Percentiles rank a stretch among this genome's conserved stretches.
phyloP scores from a whole-genome alignment of 441 rosid genomes.

The Gossypium davidsonii region DNA sequence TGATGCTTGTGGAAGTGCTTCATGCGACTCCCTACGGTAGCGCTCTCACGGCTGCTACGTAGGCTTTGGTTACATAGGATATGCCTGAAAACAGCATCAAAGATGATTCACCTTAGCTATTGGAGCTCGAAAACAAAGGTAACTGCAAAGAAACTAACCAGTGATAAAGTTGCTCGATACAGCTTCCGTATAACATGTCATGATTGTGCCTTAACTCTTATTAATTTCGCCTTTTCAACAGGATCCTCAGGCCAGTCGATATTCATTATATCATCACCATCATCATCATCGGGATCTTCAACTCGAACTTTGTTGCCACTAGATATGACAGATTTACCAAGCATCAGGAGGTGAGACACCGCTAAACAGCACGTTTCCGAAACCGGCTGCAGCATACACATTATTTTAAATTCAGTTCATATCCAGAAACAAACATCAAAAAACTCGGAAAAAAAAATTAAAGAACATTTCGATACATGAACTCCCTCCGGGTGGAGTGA shows the following conservation, averaged over 20 bases:
- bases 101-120: neutral
- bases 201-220: constrained; percentile 56
- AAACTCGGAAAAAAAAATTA: constrained; percentile 10
- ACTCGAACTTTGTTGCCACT: constrained; percentile 51
- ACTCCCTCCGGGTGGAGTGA: constrained; percentile 89
- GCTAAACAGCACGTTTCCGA: constrained; percentile 90
- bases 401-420: neutral
- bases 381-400: constrained; percentile 60
- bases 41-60: constrained; percentile 59
- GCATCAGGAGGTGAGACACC: constrained; percentile 65
- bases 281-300: constrained; percentile 44
- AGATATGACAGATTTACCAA: constrained; percentile 66
- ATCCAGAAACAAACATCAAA: neutral
- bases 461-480: constrained; percentile 53
- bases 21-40: constrained; percentile 43
- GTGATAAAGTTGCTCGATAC: constrained; percentile 78
- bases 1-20: constrained; percentile 41
- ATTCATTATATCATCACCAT: constrained; percentile 27
- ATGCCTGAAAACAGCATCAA: constrained; percentile 47
- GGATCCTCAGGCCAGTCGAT: constrained; percentile 92
- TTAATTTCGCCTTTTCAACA: constrained; percentile 69
- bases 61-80: constrained; percentile 80
- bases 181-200: constrained; percentile 63
- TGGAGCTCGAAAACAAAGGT: neutral
- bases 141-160: constrained; percentile 39